A percentile compares a stretch with the other conserved stretches of the same genome.
These are phyloP conservation scores for Cyclospora cayetanensis DNA, from an alignment of 169 alveolate genomes.

Conservation along the genomic window DNA sequence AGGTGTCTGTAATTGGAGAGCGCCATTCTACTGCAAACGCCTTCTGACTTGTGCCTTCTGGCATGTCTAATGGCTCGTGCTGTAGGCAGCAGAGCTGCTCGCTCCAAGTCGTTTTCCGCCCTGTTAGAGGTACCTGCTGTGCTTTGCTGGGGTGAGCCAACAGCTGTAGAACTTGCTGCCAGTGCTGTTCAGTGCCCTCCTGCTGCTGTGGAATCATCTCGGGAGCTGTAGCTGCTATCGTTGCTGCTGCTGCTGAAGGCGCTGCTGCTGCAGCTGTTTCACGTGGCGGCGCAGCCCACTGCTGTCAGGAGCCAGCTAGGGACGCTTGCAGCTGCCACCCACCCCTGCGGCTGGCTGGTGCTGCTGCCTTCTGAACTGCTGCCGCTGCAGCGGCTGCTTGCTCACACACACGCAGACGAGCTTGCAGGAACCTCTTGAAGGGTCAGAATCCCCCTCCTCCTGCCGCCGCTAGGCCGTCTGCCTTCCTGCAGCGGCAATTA, in stretches of 20 bases:
- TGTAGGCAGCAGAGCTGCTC: too few species aligned
- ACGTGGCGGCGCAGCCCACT: neutral
- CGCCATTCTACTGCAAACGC: neutral
- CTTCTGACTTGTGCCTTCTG: neutral
- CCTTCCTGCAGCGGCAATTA: neutral
- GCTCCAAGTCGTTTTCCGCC: too few species aligned
- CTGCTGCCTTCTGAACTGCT: neutral
- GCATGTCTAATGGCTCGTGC: neutral
- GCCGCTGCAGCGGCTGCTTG: neutral
- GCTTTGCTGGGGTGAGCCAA: slow-evolving; percentile 41
- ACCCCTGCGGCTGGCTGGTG: neutral
- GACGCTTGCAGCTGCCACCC: slow-evolving; percentile 6
- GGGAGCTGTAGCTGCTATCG: slow-evolving; percentile 1
- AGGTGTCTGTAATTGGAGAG: neutral
- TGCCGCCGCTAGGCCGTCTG: slow-evolving; percentile 8
- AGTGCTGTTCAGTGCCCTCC: slow-evolving; percentile 15
- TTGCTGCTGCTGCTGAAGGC: slow-evolving; percentile 15
- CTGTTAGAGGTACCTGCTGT: slow-evolving; percentile 37
- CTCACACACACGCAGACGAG: neutral
- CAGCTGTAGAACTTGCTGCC: slow-evolving; percentile 58
- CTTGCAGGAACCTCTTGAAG: neutral
- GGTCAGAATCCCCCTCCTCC: neutral
- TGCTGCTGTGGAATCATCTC: neutral
- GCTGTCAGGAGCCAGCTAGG: neutral
- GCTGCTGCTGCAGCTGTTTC: neutral